Evolutionary conservation across 441 rosid species (phyloP).

Genomic region (Adansonia rubrostipa): DNA sequence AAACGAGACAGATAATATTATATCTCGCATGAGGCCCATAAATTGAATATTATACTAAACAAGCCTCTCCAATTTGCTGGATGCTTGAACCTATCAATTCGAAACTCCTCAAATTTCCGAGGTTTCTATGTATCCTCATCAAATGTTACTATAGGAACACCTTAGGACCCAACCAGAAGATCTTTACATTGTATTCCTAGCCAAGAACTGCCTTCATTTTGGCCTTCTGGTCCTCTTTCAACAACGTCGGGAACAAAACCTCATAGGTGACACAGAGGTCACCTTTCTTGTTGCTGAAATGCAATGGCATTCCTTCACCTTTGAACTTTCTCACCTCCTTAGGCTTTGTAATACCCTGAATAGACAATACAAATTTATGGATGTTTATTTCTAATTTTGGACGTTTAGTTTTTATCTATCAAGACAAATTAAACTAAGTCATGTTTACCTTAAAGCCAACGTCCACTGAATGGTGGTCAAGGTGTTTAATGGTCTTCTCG

Average conservation of each 20-base stretch:
- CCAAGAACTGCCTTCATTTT: slow-evolving; percentile 75
- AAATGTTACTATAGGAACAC: slow-evolving; percentile 38
- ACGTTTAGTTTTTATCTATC: background rate
- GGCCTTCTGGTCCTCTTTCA: slow-evolving; percentile 80
- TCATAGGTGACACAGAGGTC: slow-evolving; percentile 83
- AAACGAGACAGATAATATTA: background rate
- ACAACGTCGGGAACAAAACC: slow-evolving; percentile 79
- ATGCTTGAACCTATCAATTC: background rate
- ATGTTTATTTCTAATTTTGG: background rate
- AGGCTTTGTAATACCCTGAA: slow-evolving; percentile 85
- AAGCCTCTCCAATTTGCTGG: background rate
- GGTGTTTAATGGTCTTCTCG: slow-evolving; percentile 83
- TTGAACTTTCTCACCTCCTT: slow-evolving; percentile 82
- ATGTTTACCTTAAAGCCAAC: slow-evolving; percentile 72
- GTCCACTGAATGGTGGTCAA: slow-evolving; percentile 82
- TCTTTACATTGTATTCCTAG: slow-evolving; percentile 36
- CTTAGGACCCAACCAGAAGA: slow-evolving; percentile 28
- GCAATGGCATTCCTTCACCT: slow-evolving; percentile 97
- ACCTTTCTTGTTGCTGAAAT: slow-evolving; percentile 80
- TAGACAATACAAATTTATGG: background rate
- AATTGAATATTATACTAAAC: background rate
- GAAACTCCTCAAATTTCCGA: slow-evolving; percentile 23
- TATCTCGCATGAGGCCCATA: background rate
- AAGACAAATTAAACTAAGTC: background rate
- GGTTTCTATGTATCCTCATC: slow-evolving; percentile 33